These are phyloP conservation scores for Globisporangium solare DNA, from an alignment of 352 stramenopile genomes.

Conservation along the genomic window DNA sequence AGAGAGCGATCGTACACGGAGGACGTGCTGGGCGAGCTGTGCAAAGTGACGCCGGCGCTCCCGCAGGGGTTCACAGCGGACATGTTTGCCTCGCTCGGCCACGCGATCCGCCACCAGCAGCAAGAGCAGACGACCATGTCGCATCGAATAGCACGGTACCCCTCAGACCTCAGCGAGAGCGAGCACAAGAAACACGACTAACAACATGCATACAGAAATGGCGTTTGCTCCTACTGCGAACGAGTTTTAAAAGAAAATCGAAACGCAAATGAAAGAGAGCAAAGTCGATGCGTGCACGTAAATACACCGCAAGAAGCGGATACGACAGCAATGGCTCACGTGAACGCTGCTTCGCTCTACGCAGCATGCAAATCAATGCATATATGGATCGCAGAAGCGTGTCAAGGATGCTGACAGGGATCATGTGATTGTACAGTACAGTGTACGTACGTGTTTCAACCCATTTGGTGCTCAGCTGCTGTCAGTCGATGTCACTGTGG, in stretches of 20 bases:
- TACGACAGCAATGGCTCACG: no score
- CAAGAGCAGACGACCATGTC: constrained; percentile 11
- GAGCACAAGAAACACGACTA: not conserved
- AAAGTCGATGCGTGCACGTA: no score
- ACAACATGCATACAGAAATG: constrained; percentile 3
- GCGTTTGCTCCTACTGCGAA: not conserved
- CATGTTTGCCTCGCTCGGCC: constrained; percentile 57
- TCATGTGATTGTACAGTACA: no score
- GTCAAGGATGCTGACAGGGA: no score
- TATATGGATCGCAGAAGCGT: no score
- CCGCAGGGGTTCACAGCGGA: constrained; percentile 52
- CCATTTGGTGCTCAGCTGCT: not conserved
- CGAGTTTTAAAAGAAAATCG: not conserved
- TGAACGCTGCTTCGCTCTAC: no score
- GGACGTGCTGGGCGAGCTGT: constrained; percentile 26
- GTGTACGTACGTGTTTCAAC: not conserved
- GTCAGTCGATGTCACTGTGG: constrained; percentile 2
- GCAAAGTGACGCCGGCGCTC: constrained; percentile 35
- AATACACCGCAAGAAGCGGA: no score
- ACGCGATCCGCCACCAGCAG: constrained; percentile 35
- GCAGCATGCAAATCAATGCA: no score
- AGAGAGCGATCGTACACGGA: constrained; percentile 12
- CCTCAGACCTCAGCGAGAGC: not conserved
- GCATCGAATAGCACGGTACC: not conserved
- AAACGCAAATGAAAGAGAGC: not conserved